Percentiles rank a stretch among this genome's conserved stretches.
phyloP scores from a whole-genome alignment of 495 filamentous ascomycete genomes.

The Annulohypoxylon bovei region DNA sequence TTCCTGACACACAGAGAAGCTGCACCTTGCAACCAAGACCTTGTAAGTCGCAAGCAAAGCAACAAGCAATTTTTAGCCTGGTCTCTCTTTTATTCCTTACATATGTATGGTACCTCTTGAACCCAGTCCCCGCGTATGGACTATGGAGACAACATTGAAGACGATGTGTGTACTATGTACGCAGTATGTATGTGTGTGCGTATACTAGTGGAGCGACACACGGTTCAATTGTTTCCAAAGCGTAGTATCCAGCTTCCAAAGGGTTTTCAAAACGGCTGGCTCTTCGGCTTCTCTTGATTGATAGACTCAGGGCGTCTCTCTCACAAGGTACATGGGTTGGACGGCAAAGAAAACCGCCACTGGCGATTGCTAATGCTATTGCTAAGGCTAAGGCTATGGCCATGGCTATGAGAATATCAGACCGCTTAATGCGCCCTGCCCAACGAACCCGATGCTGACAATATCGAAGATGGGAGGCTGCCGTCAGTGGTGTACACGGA shows the following conservation, averaged over 20 bases:
- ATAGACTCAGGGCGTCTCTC: not conserved
- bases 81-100: conserved; percentile 15
- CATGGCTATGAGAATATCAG: conserved; percentile 7
- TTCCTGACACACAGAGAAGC: conserved; percentile 20
- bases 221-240: conserved; percentile 4
- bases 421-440: conserved; percentile 1
- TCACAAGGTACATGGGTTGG: not conserved
- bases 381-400: not conserved
- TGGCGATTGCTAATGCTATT: not conserved
- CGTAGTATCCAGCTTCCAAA: not conserved
- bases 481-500: conserved; percentile 11
- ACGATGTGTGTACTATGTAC: not conserved
- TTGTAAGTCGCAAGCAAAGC: conserved; percentile 35
- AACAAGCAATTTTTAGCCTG: conserved; percentile 26
- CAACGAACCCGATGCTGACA: conserved; percentile 16
- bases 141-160: conserved; percentile 1
- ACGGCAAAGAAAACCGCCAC: not conserved
- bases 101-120: not conserved
- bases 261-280: not conserved
- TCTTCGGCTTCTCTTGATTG: not conserved
- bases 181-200: conserved; percentile 7
- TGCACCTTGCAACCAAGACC: conserved; percentile 31
- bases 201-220: conserved; percentile 17
- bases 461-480: conserved; percentile 13
- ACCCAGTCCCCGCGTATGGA: conserved; percentile 19